Percentiles rank a stretch among this genome's conserved stretches.
These are phyloP conservation scores for Moelleriella libera DNA, from an alignment of 2,329 filamentous ascomycete species.

Conservation along the genomic window DNA sequence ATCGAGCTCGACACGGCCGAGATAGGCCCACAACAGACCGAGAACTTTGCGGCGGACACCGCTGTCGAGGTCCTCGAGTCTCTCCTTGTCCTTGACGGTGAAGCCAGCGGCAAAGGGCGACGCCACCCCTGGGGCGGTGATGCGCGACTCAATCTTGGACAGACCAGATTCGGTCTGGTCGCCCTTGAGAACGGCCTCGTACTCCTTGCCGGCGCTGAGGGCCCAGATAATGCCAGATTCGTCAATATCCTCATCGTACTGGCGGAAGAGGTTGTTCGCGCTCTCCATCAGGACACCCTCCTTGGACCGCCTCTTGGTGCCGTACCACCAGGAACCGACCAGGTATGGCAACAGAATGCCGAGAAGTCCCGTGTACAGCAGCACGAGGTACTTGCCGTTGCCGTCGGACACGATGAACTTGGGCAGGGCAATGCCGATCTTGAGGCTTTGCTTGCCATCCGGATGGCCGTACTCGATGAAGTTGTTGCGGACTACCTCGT, in stretches of 20 bases:
- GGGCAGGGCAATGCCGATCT: constrained; percentile 91
- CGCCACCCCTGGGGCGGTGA: constrained; percentile 47
- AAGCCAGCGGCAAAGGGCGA: constrained; percentile 42
- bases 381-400: constrained; percentile 86
- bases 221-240: constrained; percentile 68
- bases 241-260: constrained; percentile 75
- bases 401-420: constrained; percentile 87
- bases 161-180: constrained; percentile 69
- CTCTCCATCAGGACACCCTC: constrained; percentile 88
- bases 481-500: constrained; percentile 95
- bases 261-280: constrained; percentile 86
- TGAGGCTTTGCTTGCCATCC: constrained; percentile 95
- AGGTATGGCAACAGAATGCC: constrained; percentile 85
- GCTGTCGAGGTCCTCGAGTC: constrained; percentile 68
- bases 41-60: constrained; percentile 73
- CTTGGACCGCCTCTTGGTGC: constrained; percentile 81
- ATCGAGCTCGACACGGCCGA: constrained; percentile 74
- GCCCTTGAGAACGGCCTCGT: constrained; percentile 59
- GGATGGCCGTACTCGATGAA: constrained; percentile 92
- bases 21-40: constrained; percentile 86
- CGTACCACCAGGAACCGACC: constrained; percentile 98
- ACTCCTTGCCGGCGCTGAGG: constrained; percentile 78
- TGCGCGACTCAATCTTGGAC: constrained; percentile 69
- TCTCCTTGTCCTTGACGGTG: constrained; percentile 58
- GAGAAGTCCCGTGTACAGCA: constrained; percentile 77